Base-by-base conservation (phyloP, 495 filamentous ascomycete species). In the Cudoniella acicularis region DNA sequence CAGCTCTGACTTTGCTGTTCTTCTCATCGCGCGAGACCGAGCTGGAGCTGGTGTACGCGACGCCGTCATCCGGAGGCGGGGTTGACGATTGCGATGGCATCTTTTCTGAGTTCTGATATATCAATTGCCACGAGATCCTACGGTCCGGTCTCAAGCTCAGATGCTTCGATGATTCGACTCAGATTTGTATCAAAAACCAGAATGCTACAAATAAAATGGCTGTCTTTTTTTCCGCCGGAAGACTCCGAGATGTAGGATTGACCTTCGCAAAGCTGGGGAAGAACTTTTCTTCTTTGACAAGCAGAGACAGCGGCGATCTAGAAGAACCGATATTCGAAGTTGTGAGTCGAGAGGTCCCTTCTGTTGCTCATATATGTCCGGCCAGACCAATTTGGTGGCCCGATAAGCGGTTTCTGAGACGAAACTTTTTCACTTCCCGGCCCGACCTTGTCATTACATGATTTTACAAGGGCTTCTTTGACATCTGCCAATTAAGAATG, bases 11-110 rank as follows among this genome's bases (percentile, higher is more conserved):
- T 30, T 61, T 61, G 18, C 3, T 26, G 13, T 43, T 20, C 22
- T 55, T 61, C 36, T 49, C 59, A 2, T 51, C 45, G 45, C 30
- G 52, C 13, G 45, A 25, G 42, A 56, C 40, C 2, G 52, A 61
- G 20, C 41, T 52, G 3, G 52, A 23, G 24, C 41, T 60, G 8
- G 30, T 36, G 13, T 36, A 4, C 30, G 30, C 30, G 30, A 36
- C 30, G 6, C 6, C 30, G 4, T 36, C 30, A 4, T 13, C 30
- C 30, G 30, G n/a, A n/a, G n/a, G n/a, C n/a, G n/a, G n/a, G n/a
- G n/a, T n/a, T n/a, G n/a, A n/a, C n/a, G n/a, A n/a, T n/a, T n/a
- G n/a, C n/a, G n/a, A n/a, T n/a, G n/a, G n/a, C n/a, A n/a, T n/a
- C n/a, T n/a, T n/a, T n/a, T n/a, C n/a, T n/a, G n/a, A n/a, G n/a